Percentiles rank a stretch among this genome's conserved stretches.
Evolutionary conservation across 257 asterid species (phyloP).

Genomic region (Ballota nigra): DNA sequence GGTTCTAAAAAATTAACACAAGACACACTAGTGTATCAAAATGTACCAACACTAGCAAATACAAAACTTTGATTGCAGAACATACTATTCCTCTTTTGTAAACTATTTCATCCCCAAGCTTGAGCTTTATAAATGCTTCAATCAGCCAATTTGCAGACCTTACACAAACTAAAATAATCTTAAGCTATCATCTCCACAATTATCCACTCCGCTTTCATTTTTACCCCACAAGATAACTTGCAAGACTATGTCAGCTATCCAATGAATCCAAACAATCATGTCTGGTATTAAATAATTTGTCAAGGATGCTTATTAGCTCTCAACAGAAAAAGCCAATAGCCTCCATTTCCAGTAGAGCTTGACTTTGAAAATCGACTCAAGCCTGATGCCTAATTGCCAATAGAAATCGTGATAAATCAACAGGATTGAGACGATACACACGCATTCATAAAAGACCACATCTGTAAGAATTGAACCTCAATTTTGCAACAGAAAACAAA

Average conservation of each 20-base stretch:
- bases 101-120: neutral
- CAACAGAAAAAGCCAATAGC: neutral
- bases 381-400: neutral
- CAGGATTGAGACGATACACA: constrained; percentile 2
- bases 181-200: neutral
- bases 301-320: neutral
- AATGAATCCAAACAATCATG: neutral
- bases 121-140: neutral
- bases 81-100: neutral
- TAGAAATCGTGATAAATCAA: neutral
- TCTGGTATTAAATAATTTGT: neutral
- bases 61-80: neutral
- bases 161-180: neutral
- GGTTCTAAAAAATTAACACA: neutral
- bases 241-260: neutral
- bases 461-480: constrained; percentile 6
- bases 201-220: constrained; percentile 9
- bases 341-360: neutral
- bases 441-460: constrained; percentile 13
- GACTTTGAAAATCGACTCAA: neutral
- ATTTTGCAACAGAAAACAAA: neutral
- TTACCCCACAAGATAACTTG: neutral
- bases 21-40: neutral
- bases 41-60: neutral
- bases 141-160: neutral